Base-by-base conservation (phyloP, 1,284 basidiomycete species). In the Sphaerobolus stellatus region DNA sequence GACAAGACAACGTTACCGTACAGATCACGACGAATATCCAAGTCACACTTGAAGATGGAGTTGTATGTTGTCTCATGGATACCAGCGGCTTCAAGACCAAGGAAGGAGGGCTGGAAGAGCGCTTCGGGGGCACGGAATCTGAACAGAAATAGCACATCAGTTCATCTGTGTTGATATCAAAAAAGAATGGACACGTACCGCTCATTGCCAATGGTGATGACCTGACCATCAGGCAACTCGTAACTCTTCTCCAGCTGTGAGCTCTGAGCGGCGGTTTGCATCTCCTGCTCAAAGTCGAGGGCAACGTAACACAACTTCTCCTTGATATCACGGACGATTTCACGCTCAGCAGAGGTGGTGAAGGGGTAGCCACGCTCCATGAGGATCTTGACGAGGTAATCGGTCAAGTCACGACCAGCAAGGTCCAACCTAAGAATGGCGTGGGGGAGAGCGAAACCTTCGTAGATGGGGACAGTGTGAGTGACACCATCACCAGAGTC, bases 301-400 rank as follows among this genome's bases (percentile, higher is more conserved):
- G 94, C 94, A 66, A 97, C 93, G 75, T 97, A 97, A 79, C 94
- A 96, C 48, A 97, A 86, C 81, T 95, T 96, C 84, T 97, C 94
- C 83, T 97, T 97, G 83, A 97, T 96, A 75, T 97, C 94, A 67
- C 94, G 86, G 68, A 97, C 94, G 60, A 97, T 94, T 85, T 96
- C 94, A 70, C 90, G 86, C 79, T 95, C 93, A 58, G 93, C 92
- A 20, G 91, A 90, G 64, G 90, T 97, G 68, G 90, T 94, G 86
- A 97, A 96, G 56, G 86, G 83, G 79, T 98, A 96, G 29, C 94
- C 94, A 66, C 94, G 87, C 80, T 97, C 94, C 75, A 84, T 90
- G 68, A 97, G 75, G 72, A 93, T 92, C 83, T 94, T 96, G 80
- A 92, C 86, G 64, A 98, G 78, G 78, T 86, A 90, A 64, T 94